Evolutionary conservation across 352 stramenopile species (phyloP), one percentile per base, ranked within the genome.

Genomic region (Saprolegnia parasitica): DNA sequence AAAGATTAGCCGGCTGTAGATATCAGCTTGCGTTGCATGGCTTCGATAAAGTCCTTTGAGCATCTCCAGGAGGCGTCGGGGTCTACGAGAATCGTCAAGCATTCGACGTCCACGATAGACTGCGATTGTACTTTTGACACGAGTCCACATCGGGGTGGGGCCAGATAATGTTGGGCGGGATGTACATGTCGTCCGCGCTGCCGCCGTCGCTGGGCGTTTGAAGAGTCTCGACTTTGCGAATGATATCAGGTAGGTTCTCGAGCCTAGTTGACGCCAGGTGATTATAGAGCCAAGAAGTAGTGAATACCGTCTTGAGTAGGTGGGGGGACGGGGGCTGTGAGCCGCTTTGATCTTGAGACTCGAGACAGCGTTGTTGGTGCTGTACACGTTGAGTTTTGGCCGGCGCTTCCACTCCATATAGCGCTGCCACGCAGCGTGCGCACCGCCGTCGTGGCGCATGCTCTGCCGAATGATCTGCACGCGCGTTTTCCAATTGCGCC

Each of bases 401-500:
- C 20, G 13, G 29, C 50, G 63, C 49, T 61, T 58, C 26, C 54
- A 24, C n/a, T 70, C 63, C 37, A 70, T 62, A 18, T 70, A 61
- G 13, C 52, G 47, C 45, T 63, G 54, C 63, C 63, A 70, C 21
- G 63, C 63, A 8, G 55, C 42, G 23, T 46, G 46, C 4, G 63
- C 63, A 20, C 63, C 63, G 18, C 63, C 63, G 39, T 70, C 63
- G 15, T 70, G 63, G 23, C 62, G 63, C 63, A 70, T 63, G 21
- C 63, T 70, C 29, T 70, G 63, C 21, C 37, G 24, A 10, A 70
- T 26, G 18, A 70, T 61, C 35, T 52, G 26, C 20, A 70, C 47
- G 13, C 84, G 75, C 32, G 82, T 85, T 65, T 93, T 84, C 86
- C 86, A 94, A 68, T 91, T 94, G 29, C 89, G 81, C 86, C 86